Conservation (phyloP, 1,139 yeast genomes). For the Suhomyces guaymorum region DNA sequence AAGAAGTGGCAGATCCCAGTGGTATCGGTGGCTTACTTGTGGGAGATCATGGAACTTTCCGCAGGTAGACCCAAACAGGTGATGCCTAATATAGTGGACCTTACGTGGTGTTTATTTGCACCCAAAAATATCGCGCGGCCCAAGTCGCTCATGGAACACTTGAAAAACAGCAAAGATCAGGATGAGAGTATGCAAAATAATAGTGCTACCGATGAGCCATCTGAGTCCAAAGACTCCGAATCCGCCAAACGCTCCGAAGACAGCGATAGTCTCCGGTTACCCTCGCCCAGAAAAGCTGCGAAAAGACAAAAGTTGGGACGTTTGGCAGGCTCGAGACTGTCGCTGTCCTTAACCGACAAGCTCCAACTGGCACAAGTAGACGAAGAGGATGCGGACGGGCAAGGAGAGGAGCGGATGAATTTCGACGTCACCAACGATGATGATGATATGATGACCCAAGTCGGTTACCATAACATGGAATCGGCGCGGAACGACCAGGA, state of each 20-base stretch:
- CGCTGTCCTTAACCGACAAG: constrained; percentile 7
- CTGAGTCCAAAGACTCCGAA: constrained; percentile 1
- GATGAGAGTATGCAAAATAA: too few species aligned
- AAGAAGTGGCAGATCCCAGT: constrained; percentile 58
- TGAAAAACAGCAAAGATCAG: constrained; percentile 23
- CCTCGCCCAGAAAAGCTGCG: constrained; percentile 42
- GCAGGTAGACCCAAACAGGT: constrained; percentile 18
- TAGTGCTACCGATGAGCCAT: too few species aligned
- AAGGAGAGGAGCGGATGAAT: constrained; percentile 14
- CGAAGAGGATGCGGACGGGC: background rate
- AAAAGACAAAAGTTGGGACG: constrained; percentile 37
- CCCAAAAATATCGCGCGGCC: constrained; percentile 32
- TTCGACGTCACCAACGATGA: constrained; percentile 25
- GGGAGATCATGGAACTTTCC: constrained; percentile 42
- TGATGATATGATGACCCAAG: constrained; percentile 28
- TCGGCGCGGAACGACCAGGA: constrained; percentile 29
- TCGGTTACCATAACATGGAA: constrained; percentile 34
- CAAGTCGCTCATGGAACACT: constrained; percentile 36
- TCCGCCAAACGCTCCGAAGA: constrained; percentile 7
- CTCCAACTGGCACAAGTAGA: constrained; percentile 3
- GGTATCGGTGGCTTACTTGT: constrained; percentile 53
- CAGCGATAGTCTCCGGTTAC: constrained; percentile 24
- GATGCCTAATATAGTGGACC: constrained; percentile 41
- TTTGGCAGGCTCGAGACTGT: constrained; percentile 23
- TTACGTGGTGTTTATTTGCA: constrained; percentile 55